These are phyloP conservation scores for Kazachstania psychrophila DNA, from an alignment of 805 yeast genomes.

Conservation along the genomic window DNA sequence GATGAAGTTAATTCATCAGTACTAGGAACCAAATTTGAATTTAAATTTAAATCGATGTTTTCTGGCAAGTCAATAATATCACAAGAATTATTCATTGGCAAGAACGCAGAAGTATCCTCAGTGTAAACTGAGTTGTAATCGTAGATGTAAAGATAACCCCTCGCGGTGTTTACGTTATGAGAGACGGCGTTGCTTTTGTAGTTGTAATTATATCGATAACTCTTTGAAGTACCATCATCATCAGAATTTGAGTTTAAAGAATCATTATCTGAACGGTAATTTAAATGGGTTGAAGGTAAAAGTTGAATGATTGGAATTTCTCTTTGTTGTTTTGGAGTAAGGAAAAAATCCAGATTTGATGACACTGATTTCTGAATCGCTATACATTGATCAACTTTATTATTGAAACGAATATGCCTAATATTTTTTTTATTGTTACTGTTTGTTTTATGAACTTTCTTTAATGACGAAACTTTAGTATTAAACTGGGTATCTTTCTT, in stretches of 20 bases:
- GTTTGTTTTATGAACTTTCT: not conserved
- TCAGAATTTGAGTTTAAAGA: not conserved
- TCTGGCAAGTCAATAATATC: slow-evolving; percentile 29
- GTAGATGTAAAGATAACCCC: slow-evolving; percentile 68
- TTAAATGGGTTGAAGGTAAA: slow-evolving; percentile 5
- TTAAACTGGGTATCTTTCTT: too few relatives aligned
- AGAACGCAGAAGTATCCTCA: slow-evolving; percentile 32
- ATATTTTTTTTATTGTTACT: not conserved
- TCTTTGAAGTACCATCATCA: not conserved
- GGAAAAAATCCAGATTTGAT: not conserved
- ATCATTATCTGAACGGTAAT: slow-evolving; percentile 1
- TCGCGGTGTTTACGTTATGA: slow-evolving; percentile 57
- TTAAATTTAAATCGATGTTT: slow-evolving; percentile 9
- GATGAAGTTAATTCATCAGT: not conserved
- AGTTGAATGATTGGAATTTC: slow-evolving; percentile 2
- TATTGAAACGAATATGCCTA: slow-evolving; percentile 10
- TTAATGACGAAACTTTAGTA: not conserved
- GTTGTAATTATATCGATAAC: not conserved
- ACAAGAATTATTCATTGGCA: slow-evolving; percentile 22
- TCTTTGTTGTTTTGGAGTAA: not conserved
- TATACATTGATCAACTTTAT: slow-evolving; percentile 8
- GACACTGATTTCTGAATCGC: slow-evolving; percentile 1
- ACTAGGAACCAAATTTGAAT: not conserved
- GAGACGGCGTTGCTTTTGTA: slow-evolving; percentile 42
- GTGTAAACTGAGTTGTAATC: slow-evolving; percentile 72